phyloP scores from a whole-genome alignment of 139 green algal species.

The Edaphochlamys debaryana region DNA sequence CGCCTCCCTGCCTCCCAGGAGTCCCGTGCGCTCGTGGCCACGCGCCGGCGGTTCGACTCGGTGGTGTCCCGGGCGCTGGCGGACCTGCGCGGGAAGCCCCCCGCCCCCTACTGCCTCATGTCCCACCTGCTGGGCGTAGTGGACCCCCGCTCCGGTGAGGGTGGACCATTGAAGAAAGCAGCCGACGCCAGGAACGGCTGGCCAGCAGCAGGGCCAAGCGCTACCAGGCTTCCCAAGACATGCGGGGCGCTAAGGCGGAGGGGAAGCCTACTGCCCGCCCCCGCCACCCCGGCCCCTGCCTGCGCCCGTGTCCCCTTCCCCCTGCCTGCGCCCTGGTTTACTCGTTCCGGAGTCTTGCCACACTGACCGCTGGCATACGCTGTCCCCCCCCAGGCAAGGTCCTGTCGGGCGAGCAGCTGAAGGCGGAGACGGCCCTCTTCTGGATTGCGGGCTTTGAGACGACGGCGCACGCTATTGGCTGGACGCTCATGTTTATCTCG shows the following conservation, averaged over 20 bases:
- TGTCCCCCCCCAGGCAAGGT: slow-evolving; percentile 25
- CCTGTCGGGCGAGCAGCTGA: slow-evolving; percentile 21
- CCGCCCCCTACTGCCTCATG: slow-evolving; percentile 29
- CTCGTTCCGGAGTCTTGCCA: no score
- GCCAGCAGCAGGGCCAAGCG: no score
- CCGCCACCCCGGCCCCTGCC: no score
- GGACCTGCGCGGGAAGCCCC: slow-evolving; percentile 27
- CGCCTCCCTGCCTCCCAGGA: no score
- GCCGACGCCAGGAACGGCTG: no score
- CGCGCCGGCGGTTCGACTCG: slow-evolving; percentile 16
- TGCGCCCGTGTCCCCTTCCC: no score
- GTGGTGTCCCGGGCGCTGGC: slow-evolving; percentile 23
- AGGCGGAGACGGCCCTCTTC: slow-evolving; percentile 39
- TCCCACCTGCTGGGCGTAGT: slow-evolving; percentile 29
- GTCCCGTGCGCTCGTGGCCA: slow-evolving; percentile 2
- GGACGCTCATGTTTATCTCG: slow-evolving; percentile 49
- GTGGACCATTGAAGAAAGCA: no score
- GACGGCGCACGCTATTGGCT: slow-evolving; percentile 55
- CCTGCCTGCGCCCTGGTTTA: no score
- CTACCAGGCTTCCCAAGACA: no score
- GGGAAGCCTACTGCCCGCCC: no score
- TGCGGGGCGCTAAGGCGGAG: no score
- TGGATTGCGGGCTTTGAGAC: slow-evolving; percentile 54
- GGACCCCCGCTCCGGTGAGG: slow-evolving; percentile 3
- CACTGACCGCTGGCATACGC: no score